A percentile compares a stretch with the other conserved stretches of the same genome.
Conservation (phyloP, 2,329 filamentous ascomycete species). For the Colletotrichum euphorbiae region DNA sequence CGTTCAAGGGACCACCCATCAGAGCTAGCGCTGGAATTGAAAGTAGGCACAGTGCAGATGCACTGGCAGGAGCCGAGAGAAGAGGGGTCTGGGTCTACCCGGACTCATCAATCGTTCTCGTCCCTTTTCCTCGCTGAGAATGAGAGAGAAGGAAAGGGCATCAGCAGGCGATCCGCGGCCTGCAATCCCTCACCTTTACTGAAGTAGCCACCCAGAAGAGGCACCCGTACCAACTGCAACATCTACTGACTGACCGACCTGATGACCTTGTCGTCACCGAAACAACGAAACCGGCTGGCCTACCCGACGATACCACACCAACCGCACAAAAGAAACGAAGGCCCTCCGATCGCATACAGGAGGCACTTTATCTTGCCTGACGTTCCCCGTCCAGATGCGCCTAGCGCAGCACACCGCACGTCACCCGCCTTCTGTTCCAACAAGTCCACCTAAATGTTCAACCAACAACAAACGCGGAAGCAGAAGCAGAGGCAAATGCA, state of each 20-base stretch:
- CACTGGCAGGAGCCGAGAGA: conserved; percentile 21
- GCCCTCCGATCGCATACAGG: conserved; percentile 20
- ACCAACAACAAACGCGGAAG: too few relatives aligned
- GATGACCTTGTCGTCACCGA: conserved; percentile 5
- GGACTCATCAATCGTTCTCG: background rate
- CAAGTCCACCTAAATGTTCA: background rate
- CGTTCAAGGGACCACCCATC: conserved; percentile 35
- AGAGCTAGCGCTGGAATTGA: background rate
- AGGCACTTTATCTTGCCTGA: conserved; percentile 4
- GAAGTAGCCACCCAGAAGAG: background rate
- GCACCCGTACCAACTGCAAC: background rate
- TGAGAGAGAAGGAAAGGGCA: conserved; percentile 4
- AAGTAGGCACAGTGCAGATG: conserved; percentile 14
- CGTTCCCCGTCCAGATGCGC: conserved; percentile 2
- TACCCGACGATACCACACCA: conserved; percentile 14
- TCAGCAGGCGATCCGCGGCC: conserved; percentile 9
- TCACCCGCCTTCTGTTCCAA: conserved; percentile 4
- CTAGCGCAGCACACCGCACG: conserved; percentile 6
- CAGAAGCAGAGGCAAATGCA: background rate
- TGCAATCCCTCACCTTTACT: background rate
- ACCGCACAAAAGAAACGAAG: conserved; percentile 18
- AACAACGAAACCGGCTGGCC: conserved; percentile 13
- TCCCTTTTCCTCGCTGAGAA: background rate
- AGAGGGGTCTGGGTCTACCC: background rate
- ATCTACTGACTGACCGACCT: background rate